phyloP scores from a whole-genome alignment of 306 rosid genomes.

The Astragalus membranaceus region DNA sequence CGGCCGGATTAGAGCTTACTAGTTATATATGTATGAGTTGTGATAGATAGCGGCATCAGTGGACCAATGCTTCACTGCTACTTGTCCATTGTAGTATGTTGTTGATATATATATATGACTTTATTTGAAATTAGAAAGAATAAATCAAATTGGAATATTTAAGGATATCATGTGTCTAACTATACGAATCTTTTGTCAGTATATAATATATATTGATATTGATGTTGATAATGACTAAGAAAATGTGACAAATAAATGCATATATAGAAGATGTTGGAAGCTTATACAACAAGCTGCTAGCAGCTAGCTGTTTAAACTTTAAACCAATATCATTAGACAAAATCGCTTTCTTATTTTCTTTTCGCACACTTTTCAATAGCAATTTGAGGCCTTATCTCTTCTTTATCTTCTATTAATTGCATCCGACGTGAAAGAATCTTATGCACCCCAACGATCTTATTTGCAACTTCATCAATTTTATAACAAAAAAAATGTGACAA shows the following conservation, averaged over 20 bases:
- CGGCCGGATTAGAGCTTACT: not conserved
- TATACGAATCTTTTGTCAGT: too few species aligned
- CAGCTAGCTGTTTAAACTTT: constrained; percentile 4
- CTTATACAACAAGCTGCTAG: too few species aligned
- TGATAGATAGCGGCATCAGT: not conserved
- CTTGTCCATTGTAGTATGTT: not conserved
- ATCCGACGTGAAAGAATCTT: too few species aligned
- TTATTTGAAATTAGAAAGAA: too few species aligned
- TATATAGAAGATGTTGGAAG: not conserved
- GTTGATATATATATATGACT: not conserved
- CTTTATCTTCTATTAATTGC: too few species aligned
- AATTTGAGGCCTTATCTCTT: not conserved
- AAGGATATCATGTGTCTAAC: not conserved
- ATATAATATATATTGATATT: too few species aligned
- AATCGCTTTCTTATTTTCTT: constrained; percentile 13
- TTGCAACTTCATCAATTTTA: too few species aligned
- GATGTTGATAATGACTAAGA: too few species aligned
- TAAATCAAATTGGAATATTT: not conserved
- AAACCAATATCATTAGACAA: not conserved
- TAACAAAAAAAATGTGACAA: too few species aligned
- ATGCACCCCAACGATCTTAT: too few species aligned
- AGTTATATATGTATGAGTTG: not conserved
- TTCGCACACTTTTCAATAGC: not conserved
- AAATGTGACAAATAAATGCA: too few species aligned
- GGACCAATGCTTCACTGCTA: not conserved